phyloP scores from a whole-genome alignment of 2,329 filamentous ascomycete genomes.

The Scytalidium sp. region DNA sequence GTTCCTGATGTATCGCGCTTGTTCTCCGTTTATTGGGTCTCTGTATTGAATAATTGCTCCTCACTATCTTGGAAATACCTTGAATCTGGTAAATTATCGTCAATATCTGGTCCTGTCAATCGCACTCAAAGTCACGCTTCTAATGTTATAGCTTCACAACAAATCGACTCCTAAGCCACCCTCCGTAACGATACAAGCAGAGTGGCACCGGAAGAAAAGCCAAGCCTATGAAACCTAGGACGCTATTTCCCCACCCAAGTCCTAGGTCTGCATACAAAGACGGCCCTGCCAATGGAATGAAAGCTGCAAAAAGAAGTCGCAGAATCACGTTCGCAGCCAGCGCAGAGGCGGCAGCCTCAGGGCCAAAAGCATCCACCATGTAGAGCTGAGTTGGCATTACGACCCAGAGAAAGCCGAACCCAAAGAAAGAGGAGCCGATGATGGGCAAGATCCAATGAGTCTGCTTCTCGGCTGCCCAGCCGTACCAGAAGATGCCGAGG shows the following conservation, averaged over 20 bases:
- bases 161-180: constrained; percentile 3
- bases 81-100: too few species aligned
- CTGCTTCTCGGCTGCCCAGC: constrained; percentile 51
- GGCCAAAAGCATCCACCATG: constrained; percentile 39
- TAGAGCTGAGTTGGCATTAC: constrained; percentile 38
- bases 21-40: too few species aligned
- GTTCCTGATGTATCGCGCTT: too few species aligned
- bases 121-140: too few species aligned
- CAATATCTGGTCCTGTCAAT: too few species aligned
- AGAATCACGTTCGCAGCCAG: constrained; percentile 59
- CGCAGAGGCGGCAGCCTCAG: constrained; percentile 35
- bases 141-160: constrained; percentile 1
- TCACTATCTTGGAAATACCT: too few species aligned
- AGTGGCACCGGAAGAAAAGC: constrained; percentile 15
- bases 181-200: constrained; percentile 7
- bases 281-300: constrained; percentile 56
- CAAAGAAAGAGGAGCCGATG: constrained; percentile 51
- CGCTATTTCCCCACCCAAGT: constrained; percentile 48
- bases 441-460: constrained; percentile 59
- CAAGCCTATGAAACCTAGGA: constrained; percentile 45
- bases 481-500: constrained; percentile 53
- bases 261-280: constrained; percentile 34
- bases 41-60: too few species aligned
- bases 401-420: constrained; percentile 43
- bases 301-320: constrained; percentile 58